These are phyloP conservation scores for Posidonia australis DNA, from an alignment of 106 monocot genomes.

Conservation along the genomic window DNA sequence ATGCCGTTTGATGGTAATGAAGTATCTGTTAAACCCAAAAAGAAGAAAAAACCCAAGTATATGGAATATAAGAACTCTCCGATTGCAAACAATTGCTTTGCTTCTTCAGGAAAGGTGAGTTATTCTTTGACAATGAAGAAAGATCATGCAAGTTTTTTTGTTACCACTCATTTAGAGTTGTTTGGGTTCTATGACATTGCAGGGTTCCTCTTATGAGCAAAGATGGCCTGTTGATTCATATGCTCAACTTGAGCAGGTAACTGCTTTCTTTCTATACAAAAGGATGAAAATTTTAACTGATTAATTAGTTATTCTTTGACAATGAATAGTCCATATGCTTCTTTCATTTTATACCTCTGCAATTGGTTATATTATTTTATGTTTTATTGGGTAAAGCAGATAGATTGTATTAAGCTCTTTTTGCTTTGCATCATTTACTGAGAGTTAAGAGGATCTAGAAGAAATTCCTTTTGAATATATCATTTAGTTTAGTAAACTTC, in stretches of 20 bases:
- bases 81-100: slow-evolving; percentile 37
- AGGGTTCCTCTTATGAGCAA: slow-evolving; percentile 62
- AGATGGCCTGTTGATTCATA: slow-evolving; percentile 44
- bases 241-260: slow-evolving; percentile 68
- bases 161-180: not conserved
- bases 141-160: not conserved
- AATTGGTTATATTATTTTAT: too few species aligned
- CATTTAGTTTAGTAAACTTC: too few species aligned
- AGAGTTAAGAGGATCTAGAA: too few species aligned
- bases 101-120: slow-evolving; percentile 51
- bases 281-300: too few species aligned
- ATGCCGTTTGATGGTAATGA: slow-evolving; percentile 49
- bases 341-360: not conserved
- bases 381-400: too few species aligned
- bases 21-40: slow-evolving; percentile 44
- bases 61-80: slow-evolving; percentile 36
- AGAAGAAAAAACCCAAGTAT: slow-evolving; percentile 82
- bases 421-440: too few species aligned
- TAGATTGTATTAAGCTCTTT: too few species aligned
- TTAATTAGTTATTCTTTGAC: too few species aligned
- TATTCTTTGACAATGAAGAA: not conserved
- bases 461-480: too few species aligned
- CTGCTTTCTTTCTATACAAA: not conserved
- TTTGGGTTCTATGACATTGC: slow-evolving; percentile 15
- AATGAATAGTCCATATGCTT: too few species aligned